phyloP scores from a whole-genome alignment of 257 asterid genomes.

The Galeopsis tetrahit region DNA sequence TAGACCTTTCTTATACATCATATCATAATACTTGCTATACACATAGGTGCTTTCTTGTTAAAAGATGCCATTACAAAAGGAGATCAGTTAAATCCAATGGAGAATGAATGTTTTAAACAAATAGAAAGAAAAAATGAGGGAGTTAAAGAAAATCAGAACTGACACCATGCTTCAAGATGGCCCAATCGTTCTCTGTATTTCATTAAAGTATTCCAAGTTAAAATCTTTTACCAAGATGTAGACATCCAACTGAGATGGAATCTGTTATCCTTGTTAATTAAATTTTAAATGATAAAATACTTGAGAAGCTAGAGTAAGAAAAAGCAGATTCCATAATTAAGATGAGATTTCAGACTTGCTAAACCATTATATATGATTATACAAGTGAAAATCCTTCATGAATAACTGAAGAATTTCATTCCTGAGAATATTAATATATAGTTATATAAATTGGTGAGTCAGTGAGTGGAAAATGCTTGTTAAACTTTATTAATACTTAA shows the following conservation, averaged over 20 bases:
- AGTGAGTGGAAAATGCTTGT: not conserved
- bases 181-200: not conserved
- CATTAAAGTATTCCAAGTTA: not conserved
- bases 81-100: conserved; percentile 24
- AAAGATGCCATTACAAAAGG: not conserved
- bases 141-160: not conserved
- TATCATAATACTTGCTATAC: conserved; percentile 14
- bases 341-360: not conserved
- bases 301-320: conserved; percentile 8
- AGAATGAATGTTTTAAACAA: not conserved
- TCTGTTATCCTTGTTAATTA: not conserved
- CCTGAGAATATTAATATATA: conserved; percentile 2
- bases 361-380: conserved; percentile 19
- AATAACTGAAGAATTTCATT: not conserved
- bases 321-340: not conserved
- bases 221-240: conserved; percentile 15
- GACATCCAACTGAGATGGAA: conserved; percentile 1
- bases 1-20: conserved; percentile 11
- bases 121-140: not conserved
- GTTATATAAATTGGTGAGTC: not conserved
- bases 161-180: not conserved
- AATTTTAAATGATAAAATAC: not conserved
- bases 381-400: conserved; percentile 8
- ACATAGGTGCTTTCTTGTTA: not conserved
- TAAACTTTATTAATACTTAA: conserved; percentile 1